Evolutionary conservation across 257 asterid genomes (phyloP).

Genomic region (Rauvolfia tetraphylla): DNA sequence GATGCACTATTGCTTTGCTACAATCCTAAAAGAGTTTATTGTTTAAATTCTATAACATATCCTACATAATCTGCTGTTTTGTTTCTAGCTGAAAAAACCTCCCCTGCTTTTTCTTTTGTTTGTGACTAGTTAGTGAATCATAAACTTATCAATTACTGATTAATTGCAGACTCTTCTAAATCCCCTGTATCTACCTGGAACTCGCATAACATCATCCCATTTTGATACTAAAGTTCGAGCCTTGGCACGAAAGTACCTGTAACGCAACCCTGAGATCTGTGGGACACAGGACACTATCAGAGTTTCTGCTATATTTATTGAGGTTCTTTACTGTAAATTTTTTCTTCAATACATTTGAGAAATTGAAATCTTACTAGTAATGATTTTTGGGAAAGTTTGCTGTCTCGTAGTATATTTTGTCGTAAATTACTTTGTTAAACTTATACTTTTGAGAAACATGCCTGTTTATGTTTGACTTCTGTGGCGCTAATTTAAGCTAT

Average conservation of each 20-base stretch:
- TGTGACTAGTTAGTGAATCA: neutral
- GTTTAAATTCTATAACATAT: neutral
- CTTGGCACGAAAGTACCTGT: conserved; percentile 76
- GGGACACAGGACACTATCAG: neutral
- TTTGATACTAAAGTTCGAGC: conserved; percentile 95
- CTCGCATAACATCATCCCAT: conserved; percentile 85
- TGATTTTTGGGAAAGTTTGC: neutral
- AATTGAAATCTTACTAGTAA: neutral
- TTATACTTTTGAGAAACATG: neutral
- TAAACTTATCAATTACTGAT: neutral
- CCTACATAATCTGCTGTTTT: neutral
- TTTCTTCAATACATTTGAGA: neutral
- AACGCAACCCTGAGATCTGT: neutral
- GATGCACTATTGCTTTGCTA: neutral
- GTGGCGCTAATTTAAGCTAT: neutral
- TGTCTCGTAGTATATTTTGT: neutral
- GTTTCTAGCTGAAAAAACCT: neutral
- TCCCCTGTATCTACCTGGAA: conserved; percentile 92
- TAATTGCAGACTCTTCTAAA: conserved; percentile 79
- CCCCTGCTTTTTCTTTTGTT: neutral
- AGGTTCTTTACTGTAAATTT: neutral
- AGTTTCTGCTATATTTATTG: neutral
- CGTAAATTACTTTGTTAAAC: neutral
- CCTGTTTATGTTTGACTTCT: neutral
- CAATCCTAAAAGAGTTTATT: neutral